Conservation (phyloP, 257 asterid species). For the Lycium barbarum region DNA sequence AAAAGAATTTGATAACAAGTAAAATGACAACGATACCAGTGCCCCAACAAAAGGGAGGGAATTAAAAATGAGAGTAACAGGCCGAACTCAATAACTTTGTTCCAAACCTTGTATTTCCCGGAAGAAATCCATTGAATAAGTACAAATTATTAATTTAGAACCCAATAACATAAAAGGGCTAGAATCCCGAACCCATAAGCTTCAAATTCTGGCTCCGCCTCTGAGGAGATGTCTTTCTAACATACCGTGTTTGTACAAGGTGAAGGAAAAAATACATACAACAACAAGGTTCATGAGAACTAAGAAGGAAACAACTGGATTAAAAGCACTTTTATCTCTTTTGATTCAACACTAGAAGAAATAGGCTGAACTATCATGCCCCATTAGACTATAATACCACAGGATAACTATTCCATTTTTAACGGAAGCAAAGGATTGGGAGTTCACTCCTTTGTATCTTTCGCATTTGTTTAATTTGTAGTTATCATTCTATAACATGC, state of each 20-base stretch:
- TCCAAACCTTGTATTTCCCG: too few relatives aligned
- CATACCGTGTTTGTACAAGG: background rate
- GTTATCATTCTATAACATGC: background rate
- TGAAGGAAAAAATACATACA: background rate
- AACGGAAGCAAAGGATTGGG: background rate
- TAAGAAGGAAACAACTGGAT: too few relatives aligned
- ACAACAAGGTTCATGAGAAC: background rate
- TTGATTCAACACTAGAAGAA: background rate
- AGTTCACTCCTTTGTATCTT: background rate
- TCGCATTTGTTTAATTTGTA: background rate
- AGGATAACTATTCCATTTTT: background rate
- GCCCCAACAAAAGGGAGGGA: background rate
- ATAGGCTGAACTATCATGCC: background rate
- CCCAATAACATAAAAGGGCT: too few relatives aligned
- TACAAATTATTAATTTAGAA: too few relatives aligned
- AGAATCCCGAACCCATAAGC: too few relatives aligned
- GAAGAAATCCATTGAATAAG: too few relatives aligned
- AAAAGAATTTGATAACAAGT: constrained; percentile 25
- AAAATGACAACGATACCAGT: constrained; percentile 2
- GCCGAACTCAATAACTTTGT: too few relatives aligned
- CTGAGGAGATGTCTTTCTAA: background rate
- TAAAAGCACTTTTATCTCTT: too few relatives aligned
- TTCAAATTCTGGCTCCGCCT: too few relatives aligned
- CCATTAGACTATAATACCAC: background rate
- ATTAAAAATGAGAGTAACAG: background rate